Evolutionary conservation across 78 protist genomes (phyloP).

Genomic region (Guillardia theta): DNA sequence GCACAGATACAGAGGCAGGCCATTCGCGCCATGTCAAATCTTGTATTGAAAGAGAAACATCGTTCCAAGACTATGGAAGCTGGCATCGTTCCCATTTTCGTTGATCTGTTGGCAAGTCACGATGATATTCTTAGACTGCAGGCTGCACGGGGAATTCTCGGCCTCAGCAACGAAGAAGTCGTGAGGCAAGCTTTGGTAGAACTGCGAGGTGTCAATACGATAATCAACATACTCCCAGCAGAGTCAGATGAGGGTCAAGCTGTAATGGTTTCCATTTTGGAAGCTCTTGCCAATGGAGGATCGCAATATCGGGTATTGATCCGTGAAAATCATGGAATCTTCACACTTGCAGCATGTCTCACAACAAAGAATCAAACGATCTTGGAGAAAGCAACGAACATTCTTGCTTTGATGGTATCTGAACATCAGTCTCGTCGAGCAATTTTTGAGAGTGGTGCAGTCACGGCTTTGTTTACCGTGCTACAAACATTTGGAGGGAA

Average conservation of each 20-base stretch:
- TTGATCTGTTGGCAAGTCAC: background rate
- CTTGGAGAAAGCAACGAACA: background rate
- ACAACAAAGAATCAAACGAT: background rate
- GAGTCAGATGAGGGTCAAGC: background rate
- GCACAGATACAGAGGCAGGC: background rate
- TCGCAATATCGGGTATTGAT: background rate
- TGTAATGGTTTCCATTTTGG: background rate
- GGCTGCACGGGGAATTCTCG: background rate
- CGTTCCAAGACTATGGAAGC: background rate
- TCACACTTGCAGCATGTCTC: background rate
- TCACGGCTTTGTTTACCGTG: background rate
- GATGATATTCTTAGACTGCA: background rate
- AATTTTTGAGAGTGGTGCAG: background rate
- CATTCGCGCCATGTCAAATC: background rate
- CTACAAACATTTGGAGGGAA: background rate
- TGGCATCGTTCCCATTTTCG: background rate
- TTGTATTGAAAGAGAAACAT: background rate
- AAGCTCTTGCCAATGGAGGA: background rate
- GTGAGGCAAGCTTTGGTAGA: background rate
- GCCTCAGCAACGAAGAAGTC: background rate
- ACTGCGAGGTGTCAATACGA: background rate
- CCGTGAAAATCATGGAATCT: background rate
- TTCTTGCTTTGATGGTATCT: background rate
- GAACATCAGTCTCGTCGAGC: slow-evolving; percentile 18
- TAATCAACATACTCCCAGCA: background rate